Evolutionary conservation across 495 filamentous ascomycete genomes (phyloP).

Genomic region (Talaromyces borbonicus): DNA sequence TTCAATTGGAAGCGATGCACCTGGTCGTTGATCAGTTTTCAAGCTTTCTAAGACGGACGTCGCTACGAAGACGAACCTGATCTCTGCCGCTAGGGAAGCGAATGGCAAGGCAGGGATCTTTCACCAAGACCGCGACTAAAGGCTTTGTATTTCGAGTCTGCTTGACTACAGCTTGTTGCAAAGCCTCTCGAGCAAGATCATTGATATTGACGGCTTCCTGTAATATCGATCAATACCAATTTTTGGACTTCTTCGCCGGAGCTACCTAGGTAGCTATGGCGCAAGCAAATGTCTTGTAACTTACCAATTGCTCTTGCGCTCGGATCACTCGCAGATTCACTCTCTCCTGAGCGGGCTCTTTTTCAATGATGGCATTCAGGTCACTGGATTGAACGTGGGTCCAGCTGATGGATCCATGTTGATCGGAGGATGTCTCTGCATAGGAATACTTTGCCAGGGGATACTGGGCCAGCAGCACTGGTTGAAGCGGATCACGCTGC

Average conservation of each 20-base stretch:
- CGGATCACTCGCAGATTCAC: conserved; percentile 18
- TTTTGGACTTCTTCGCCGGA: too few species aligned
- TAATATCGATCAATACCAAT: too few species aligned
- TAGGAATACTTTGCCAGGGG: conserved; percentile 35
- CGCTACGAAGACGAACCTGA: conserved; percentile 2
- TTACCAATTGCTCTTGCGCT: conserved; percentile 22
- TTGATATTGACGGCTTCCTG: conserved; percentile 32
- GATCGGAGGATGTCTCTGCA: conserved; percentile 22
- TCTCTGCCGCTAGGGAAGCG: conserved; percentile 22
- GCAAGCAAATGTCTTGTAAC: too few species aligned
- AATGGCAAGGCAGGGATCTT: conserved; percentile 32
- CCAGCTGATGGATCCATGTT: conserved; percentile 28
- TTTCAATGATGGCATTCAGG: conserved; percentile 23
- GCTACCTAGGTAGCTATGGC: too few species aligned
- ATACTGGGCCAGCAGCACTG: conserved; percentile 16
- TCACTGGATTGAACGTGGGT: conserved; percentile 27
- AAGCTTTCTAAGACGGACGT: background rate
- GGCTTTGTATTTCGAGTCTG: conserved; percentile 14
- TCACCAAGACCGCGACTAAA: conserved; percentile 31
- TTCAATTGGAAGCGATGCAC: conserved; percentile 36
- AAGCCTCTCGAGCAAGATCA: conserved; percentile 14
- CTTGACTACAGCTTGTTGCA: conserved; percentile 6
- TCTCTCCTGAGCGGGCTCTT: conserved; percentile 9
- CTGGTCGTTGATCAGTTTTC: conserved; percentile 12
- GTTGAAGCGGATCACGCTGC: conserved; percentile 1